Evolutionary conservation across 768 basidiomycete species (phyloP).

Genomic region (Hirschioporus abietinus): DNA sequence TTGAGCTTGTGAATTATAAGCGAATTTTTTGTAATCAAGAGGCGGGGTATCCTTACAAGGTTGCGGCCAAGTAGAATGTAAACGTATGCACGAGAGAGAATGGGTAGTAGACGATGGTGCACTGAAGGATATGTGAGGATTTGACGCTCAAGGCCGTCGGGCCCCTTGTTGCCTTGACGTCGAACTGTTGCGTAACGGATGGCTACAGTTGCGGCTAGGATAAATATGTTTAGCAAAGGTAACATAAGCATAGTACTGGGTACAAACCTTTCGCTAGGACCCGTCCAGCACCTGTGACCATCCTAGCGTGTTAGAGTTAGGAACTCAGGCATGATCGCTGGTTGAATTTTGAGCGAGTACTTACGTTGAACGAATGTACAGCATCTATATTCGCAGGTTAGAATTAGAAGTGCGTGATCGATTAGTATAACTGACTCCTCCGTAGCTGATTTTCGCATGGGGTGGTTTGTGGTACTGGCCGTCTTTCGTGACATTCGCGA

Average conservation of each 20-base stretch:
- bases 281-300: slow-evolving; percentile 62
- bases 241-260: not conserved
- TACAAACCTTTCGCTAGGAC: slow-evolving; percentile 54
- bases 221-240: not conserved
- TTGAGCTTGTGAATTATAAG: slow-evolving; percentile 14
- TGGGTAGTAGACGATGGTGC: slow-evolving; percentile 66
- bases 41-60: slow-evolving; percentile 35
- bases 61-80: slow-evolving; percentile 59
- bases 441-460: slow-evolving; percentile 71
- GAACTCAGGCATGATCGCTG: not conserved
- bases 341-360: slow-evolving; percentile 12
- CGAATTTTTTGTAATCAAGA: not conserved
- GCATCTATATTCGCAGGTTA: slow-evolving; percentile 42
- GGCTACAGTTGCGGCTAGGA: slow-evolving; percentile 51
- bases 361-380: slow-evolving; percentile 65
- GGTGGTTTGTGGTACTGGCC: slow-evolving; percentile 62
- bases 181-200: slow-evolving; percentile 71
- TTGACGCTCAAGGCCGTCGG: slow-evolving; percentile 55
- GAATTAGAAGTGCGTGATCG: not conserved
- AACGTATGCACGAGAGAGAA: slow-evolving; percentile 63
- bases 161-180: slow-evolving; percentile 52
- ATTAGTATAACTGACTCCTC: slow-evolving; percentile 44
- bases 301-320: slow-evolving; percentile 31
- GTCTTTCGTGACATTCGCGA: slow-evolving; percentile 61
- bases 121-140: slow-evolving; percentile 70